Evolutionary conservation across 1,139 yeast species (phyloP).

Genomic region (Pichiaceae sp.): DNA sequence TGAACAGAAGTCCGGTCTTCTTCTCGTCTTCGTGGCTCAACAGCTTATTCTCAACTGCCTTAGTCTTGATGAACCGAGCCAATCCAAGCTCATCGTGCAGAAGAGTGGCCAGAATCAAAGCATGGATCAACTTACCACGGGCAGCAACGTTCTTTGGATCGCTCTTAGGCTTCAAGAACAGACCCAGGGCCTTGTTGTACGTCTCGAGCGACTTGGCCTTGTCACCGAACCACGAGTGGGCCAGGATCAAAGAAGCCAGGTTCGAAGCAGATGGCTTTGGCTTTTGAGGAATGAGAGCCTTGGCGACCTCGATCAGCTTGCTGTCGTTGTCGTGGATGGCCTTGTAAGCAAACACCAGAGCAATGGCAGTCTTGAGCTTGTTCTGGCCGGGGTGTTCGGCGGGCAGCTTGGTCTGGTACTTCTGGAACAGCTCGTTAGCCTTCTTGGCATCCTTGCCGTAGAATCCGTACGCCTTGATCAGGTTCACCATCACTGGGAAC

Average conservation of each 20-base stretch:
- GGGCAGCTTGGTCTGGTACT: slow-evolving; percentile 31
- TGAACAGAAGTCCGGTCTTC: slow-evolving; percentile 38
- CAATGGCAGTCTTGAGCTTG: slow-evolving; percentile 26
- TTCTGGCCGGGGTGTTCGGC: slow-evolving; percentile 28
- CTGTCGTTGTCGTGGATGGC: slow-evolving; percentile 30
- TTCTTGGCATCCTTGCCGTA: slow-evolving; percentile 27
- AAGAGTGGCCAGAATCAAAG: slow-evolving; percentile 42
- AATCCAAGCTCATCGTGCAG: slow-evolving; percentile 50
- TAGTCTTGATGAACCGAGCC: slow-evolving; percentile 53
- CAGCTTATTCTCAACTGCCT: slow-evolving; percentile 37
- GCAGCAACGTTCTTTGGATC: slow-evolving; percentile 26
- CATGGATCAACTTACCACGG: slow-evolving; percentile 43
- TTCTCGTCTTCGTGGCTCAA: slow-evolving; percentile 37
- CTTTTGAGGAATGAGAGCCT: slow-evolving; percentile 33
- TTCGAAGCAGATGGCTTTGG: slow-evolving; percentile 30
- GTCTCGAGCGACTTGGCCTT: slow-evolving; percentile 37
- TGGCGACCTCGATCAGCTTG: slow-evolving; percentile 33
- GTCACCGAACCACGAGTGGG: slow-evolving; percentile 34
- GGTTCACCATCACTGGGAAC: slow-evolving; percentile 17
- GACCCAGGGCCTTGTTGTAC: slow-evolving; percentile 37
- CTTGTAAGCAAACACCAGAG: slow-evolving; percentile 33
- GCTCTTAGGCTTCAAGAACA: slow-evolving; percentile 12
- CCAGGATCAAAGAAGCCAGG: slow-evolving; percentile 39
- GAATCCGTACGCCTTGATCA: slow-evolving; percentile 18
- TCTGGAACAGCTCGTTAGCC: slow-evolving; percentile 39